Evolutionary conservation across 2,329 filamentous ascomycete genomes (phyloP).

Genomic region (Penicillium sp.): DNA sequence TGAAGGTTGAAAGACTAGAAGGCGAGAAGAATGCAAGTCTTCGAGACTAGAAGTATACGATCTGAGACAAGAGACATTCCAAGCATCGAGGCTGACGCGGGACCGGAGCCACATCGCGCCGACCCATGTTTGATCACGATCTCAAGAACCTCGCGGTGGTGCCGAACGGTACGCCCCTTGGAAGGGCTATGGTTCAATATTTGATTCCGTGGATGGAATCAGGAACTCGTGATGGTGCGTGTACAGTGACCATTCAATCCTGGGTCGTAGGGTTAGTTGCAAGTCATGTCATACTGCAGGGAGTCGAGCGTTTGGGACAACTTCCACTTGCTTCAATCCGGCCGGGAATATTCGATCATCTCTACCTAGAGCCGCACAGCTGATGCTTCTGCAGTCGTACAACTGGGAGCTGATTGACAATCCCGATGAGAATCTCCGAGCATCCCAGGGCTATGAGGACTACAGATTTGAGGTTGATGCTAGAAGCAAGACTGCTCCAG

Average conservation of each 20-base stretch:
- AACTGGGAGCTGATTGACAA: background rate
- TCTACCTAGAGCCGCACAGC: background rate
- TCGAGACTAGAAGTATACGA: background rate
- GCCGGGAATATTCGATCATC: background rate
- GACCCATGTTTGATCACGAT: conserved; percentile 14
- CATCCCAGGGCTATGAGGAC: too few relatives aligned
- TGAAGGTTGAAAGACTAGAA: too few relatives aligned
- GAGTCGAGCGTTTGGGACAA: background rate
- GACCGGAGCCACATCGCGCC: conserved; percentile 8
- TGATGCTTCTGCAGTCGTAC: background rate
- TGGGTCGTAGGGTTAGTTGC: background rate
- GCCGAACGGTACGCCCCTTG: conserved; percentile 10
- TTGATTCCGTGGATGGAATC: conserved; percentile 1
- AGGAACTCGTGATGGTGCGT: background rate
- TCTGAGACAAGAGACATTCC: background rate
- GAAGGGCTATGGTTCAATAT: background rate
- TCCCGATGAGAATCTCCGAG: background rate
- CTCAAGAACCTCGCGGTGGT: conserved; percentile 3
- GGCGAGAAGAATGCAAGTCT: too few relatives aligned
- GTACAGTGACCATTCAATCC: background rate
- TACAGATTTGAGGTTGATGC: background rate
- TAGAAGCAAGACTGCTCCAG: background rate
- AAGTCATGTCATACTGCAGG: background rate
- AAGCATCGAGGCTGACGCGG: background rate
- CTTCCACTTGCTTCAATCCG: background rate